Percentiles rank a stretch among this genome's conserved stretches.
Evolutionary conservation across 2,329 filamentous ascomycete species (phyloP).

Genomic region (Diaporthe sp.): DNA sequence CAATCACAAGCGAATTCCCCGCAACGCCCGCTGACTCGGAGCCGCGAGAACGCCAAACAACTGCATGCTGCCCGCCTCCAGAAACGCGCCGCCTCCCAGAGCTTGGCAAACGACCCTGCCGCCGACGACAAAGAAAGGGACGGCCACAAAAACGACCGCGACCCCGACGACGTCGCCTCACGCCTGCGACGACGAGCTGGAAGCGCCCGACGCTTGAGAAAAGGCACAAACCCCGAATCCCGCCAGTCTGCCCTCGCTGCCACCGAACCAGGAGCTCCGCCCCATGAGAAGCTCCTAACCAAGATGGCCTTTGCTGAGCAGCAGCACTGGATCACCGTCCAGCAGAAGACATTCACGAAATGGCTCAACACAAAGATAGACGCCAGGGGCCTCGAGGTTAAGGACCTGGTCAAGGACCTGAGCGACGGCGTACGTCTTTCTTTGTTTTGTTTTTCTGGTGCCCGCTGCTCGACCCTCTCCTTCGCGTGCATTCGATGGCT

Average conservation of each 20-base stretch:
- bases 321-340: conserved; percentile 81
- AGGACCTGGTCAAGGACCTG: conserved; percentile 89
- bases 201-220: conserved; percentile 40
- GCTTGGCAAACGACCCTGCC: conserved; percentile 53
- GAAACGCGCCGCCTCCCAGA: conserved; percentile 43
- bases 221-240: conserved; percentile 50
- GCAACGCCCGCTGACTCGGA: conserved; percentile 49
- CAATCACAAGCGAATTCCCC: conserved; percentile 37
- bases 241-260: conserved; percentile 51
- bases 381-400: conserved; percentile 81
- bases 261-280: conserved; percentile 54
- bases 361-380: conserved; percentile 98
- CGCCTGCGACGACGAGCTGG: conserved; percentile 33
- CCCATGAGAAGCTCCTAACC: conserved; percentile 63
- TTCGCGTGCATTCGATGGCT: conserved; percentile 2
- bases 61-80: conserved; percentile 64
- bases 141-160: conserved; percentile 45
- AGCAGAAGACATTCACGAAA: conserved; percentile 99
- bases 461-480: conserved; percentile 1
- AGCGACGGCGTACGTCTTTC: conserved; percentile 85
- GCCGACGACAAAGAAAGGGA: conserved; percentile 48
- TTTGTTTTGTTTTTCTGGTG: neutral
- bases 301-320: conserved; percentile 76
- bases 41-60: conserved; percentile 61
- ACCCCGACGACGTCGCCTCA: conserved; percentile 39